Percentiles rank a stretch among this genome's conserved stretches.
Conservation (phyloP, 2,329 filamentous ascomycete genomes). For the Ascochyta rabiei region DNA sequence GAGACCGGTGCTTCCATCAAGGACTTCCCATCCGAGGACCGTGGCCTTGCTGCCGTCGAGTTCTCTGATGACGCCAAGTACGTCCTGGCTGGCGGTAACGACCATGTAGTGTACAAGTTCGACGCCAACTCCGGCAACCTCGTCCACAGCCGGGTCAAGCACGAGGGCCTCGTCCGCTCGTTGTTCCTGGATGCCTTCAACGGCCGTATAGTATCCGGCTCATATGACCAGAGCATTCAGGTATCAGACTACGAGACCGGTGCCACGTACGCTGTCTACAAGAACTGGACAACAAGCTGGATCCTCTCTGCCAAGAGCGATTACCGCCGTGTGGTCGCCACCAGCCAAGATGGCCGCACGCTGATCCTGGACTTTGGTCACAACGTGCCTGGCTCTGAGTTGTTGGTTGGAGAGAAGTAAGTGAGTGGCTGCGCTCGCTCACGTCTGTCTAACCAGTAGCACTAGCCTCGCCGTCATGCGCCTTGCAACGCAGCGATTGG, state of each 20-base stretch:
- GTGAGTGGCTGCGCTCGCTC: neutral
- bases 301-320: conserved; percentile 95
- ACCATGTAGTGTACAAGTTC: conserved; percentile 94
- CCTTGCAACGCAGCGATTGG: conserved; percentile 1
- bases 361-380: conserved; percentile 91
- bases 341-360: conserved; percentile 90
- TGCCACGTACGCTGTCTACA: conserved; percentile 78
- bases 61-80: conserved; percentile 95
- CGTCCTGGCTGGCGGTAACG: conserved; percentile 92
- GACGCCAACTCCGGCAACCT: conserved; percentile 89
- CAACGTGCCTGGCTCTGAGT: conserved; percentile 59
- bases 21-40: conserved; percentile 88
- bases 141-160: conserved; percentile 79
- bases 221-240: conserved; percentile 94
- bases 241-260: conserved; percentile 89
- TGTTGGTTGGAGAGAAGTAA: conserved; percentile 45
- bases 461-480: neutral
- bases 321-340: conserved; percentile 91
- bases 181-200: conserved; percentile 89
- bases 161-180: conserved; percentile 84
- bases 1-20: conserved; percentile 86
- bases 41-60: conserved; percentile 93
- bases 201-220: conserved; percentile 85
- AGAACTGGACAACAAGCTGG: conserved; percentile 97
- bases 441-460: neutral